Base-by-base conservation (phyloP, 345 rosid genomes). In the Balakata baccata region DNA sequence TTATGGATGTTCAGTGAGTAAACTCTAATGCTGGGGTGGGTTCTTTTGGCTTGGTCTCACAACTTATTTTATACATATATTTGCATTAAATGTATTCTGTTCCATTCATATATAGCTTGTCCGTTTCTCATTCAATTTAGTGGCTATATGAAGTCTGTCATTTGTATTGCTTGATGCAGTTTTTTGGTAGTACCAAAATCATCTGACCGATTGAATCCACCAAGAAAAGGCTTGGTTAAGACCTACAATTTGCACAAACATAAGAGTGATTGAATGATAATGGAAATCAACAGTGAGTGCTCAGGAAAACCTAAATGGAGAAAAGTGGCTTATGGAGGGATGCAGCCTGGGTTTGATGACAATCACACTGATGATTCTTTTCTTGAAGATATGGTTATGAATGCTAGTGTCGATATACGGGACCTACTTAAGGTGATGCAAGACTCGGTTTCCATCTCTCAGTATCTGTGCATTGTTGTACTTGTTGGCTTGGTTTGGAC, bases 291-390 rank as follows among this genome's bases (percentile, higher is more conserved):
- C 69, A 64, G 74, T 47, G 84, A 70, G 50, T 77, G 72, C 68
- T 29, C 34, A 29, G 34, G 34, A 29, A 79, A 54, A 23, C 84
- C 82, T 23, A 87, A 79, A 81, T 95, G 99, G 99, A 88, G 89
- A 50, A 95, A 95, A 87, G 96, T 89, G 25, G 98, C 96, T 0
- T 92, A 87, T 66, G 98, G 98, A 80, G 97, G 97, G 70, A 91
- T 91, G 99, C 97, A 95, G 71, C 89, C 85, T n/a, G 98, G 97
- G 9, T 92, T 85, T 75, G 97, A 91, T 50, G 98, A 92, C 88
- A 95, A 95, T 70, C 87, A 91, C 85, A 88, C 94, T 0, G 98
- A 89, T 51, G 94, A 87, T 16, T 88, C 92, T 1, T 95, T 92
- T 82, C 93, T 92, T 6, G 96, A 88, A 66, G 91, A 84, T 29